A percentile compares a stretch with the other conserved stretches of the same genome.
Conservation (phyloP, 2,329 filamentous ascomycete species). For the Botryotinia calthae region DNA sequence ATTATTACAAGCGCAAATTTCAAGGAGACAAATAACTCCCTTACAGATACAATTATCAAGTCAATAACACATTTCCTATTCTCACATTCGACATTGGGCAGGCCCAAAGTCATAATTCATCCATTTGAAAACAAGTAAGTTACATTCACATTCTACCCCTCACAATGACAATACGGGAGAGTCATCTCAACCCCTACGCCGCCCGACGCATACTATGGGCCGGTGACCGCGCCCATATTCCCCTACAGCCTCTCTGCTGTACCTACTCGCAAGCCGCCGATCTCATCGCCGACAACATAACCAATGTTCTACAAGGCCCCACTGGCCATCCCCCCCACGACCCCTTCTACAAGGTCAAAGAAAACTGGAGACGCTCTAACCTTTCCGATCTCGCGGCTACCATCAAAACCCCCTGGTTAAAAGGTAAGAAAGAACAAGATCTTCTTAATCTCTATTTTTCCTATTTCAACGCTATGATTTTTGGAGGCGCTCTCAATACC, state of each 20-base stretch:
- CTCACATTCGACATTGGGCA: slow-evolving; percentile 6
- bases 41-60: not conserved
- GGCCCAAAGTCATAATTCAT: not conserved
- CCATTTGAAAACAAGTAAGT: slow-evolving; percentile 1
- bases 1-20: not conserved
- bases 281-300: slow-evolving; percentile 12
- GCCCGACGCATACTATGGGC: slow-evolving; percentile 15
- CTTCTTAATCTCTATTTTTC: slow-evolving; percentile 11
- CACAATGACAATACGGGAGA: slow-evolving; percentile 15
- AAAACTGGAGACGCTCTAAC: slow-evolving; percentile 2
- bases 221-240: not conserved
- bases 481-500: slow-evolving; percentile 15
- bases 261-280: slow-evolving; percentile 18
- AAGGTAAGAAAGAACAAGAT: slow-evolving; percentile 11
- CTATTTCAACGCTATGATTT: slow-evolving; percentile 16
- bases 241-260: slow-evolving; percentile 14
- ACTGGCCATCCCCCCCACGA: not conserved
- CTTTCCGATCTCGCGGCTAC: not conserved
- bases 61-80: not conserved
- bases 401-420: slow-evolving; percentile 16
- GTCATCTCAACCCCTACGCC: slow-evolving; percentile 17
- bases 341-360: slow-evolving; percentile 9
- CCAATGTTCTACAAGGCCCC: slow-evolving; percentile 4
- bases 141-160: not conserved
- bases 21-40: not conserved